A percentile compares a stretch with the other conserved stretches of the same genome.
phyloP scores from a whole-genome alignment of 208 protist genomes.

The Trypanosomatidae sp. region DNA sequence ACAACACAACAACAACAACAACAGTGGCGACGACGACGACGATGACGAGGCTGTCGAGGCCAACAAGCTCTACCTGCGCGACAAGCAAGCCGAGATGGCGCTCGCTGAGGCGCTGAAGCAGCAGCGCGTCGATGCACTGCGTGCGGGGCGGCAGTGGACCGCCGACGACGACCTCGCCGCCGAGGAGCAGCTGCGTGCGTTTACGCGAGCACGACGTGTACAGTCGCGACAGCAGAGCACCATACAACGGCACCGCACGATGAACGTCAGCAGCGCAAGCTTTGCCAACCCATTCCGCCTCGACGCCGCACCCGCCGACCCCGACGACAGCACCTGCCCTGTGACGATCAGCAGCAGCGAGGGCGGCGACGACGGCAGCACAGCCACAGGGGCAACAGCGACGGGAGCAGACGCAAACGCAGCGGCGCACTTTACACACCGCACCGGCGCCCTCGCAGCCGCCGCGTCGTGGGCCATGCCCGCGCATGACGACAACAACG shows the following conservation, averaged over 20 bases:
- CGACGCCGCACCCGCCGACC: not conserved
- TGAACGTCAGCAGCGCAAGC: slow-evolving; percentile 13
- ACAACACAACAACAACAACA: not conserved
- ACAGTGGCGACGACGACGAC: not conserved
- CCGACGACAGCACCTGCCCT: too few species aligned
- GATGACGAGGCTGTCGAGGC: not conserved
- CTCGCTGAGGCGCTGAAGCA: slow-evolving; percentile 26
- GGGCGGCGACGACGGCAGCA: too few species aligned
- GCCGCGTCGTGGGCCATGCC: too few species aligned
- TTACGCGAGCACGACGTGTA: slow-evolving; percentile 10
- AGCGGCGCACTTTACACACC: too few species aligned
- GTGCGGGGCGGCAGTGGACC: slow-evolving; percentile 13
- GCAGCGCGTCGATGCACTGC: slow-evolving; percentile 4
- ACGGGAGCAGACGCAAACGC: too few species aligned
- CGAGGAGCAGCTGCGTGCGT: slow-evolving; percentile 27
- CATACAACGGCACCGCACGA: slow-evolving; percentile 6
- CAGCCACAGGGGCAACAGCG: too few species aligned
- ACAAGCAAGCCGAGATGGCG: slow-evolving; percentile 29
- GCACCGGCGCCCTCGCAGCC: too few species aligned
- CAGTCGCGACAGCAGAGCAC: slow-evolving; percentile 12
- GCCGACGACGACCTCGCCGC: slow-evolving; percentile 18
- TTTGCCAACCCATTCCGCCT: slow-evolving; percentile 23
- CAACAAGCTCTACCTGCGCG: slow-evolving; percentile 12
- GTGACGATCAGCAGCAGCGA: too few species aligned
- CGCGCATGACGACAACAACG: too few species aligned